Base-by-base conservation (phyloP, 768 basidiomycete genomes). In the Rhizopogon rudus region DNA sequence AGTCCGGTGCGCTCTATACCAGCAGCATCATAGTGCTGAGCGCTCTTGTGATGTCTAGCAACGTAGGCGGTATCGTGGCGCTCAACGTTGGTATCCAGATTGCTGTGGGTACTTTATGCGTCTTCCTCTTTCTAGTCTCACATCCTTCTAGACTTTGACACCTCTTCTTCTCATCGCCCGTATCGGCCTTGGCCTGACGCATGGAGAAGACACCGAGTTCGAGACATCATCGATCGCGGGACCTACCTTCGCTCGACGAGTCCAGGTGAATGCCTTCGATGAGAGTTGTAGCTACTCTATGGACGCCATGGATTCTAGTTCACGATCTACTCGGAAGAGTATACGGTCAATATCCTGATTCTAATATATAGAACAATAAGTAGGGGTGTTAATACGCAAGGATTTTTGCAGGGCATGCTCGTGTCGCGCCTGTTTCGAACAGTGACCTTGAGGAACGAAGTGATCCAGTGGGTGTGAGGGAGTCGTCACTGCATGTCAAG, bases 1-100 rank as follows among this genome's bases (percentile, higher is more conserved):
- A 63, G 45, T 62, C 59, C n/a, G 62, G 62, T 17, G 62, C 39
- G 1, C 29, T 62, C 9, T 60, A 55, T 33, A 55, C 61, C 2
- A 46, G 31, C 5, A 49, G 55, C 37, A 62, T 62, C 2, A 22
- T 62, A 13, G 53, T 62, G 9, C n/a, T 58, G 13, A 48, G 57
- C 45, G 41, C 28, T 12, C 16, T 63, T 22, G 20, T 53, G 16
- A n/a, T 53, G 3, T 33, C 35, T n/a, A 20, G 53, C 2, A 57
- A 25, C 39, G 22, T 17, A 8, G 42, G 31, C 14, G 46, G 40
- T 13, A 10, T 52, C 20, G 17, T 43, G 31, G 52, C 51, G 6
- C 43, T 61, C 5, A 45, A 57, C 37, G 51, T 53, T 41, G 53
- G 20, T 12, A 44, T 52, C 6, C 61, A 61, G 49, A 37, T 61